Conservation (phyloP, 345 rosid genomes). For the Eucalyptus erythrocorys region DNA sequence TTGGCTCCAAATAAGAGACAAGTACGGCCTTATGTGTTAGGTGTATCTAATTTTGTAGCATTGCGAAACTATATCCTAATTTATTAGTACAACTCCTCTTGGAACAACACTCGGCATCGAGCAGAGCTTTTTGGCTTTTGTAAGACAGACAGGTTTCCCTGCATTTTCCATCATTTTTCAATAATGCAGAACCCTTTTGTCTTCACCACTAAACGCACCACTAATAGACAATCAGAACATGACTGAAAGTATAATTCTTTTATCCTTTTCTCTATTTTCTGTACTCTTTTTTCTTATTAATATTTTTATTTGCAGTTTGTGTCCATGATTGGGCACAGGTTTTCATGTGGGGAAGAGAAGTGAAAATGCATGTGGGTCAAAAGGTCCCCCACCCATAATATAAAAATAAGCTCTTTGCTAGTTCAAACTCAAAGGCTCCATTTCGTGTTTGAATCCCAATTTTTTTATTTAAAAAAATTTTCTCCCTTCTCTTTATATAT, state of each 20-base stretch:
- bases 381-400: neutral
- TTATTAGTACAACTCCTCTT: neutral
- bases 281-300: neutral
- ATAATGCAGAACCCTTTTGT: neutral
- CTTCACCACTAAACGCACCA: neutral
- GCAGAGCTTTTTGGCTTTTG: conserved; percentile 15
- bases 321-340: neutral
- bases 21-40: conserved; percentile 4
- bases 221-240: neutral
- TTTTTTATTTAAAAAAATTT: neutral
- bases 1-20: conserved; percentile 5
- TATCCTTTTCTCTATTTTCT: neutral
- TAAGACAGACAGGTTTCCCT: neutral
- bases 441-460: neutral
- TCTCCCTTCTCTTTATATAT: neutral
- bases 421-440: neutral
- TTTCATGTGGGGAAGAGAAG: neutral
- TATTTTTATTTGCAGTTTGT: neutral
- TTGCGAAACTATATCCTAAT: neutral
- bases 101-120: neutral
- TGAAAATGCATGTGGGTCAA: neutral
- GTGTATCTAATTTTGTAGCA: conserved; percentile 7
- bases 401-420: neutral
- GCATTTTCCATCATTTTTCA: neutral
- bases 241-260: neutral